phyloP scores from a whole-genome alignment of 495 filamentous ascomycete species.

The Penicillium parvum region DNA sequence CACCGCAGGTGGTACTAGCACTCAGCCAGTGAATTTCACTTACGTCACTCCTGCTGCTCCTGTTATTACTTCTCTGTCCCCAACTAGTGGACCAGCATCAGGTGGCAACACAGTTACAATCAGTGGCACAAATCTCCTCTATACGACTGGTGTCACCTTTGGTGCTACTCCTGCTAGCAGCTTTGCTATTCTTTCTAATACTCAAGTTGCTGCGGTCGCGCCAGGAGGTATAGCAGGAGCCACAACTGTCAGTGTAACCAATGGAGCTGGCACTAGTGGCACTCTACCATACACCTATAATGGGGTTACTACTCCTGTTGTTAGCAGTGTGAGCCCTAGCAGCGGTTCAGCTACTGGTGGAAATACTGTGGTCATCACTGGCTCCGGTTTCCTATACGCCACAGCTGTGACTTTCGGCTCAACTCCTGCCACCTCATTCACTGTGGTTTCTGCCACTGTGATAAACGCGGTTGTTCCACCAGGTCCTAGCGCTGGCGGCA shows the following conservation, averaged over 20 bases:
- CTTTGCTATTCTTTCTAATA: constrained; percentile 1
- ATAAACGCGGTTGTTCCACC: constrained; percentile 1
- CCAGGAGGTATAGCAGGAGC: not conserved
- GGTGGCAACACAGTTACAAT: not conserved
- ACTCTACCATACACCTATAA: constrained; percentile 1
- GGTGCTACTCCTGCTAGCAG: not conserved
- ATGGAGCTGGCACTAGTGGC: not conserved
- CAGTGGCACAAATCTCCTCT: not conserved
- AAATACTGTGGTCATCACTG: not conserved
- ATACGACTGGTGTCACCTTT: not conserved
- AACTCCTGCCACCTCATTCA: constrained; percentile 1
- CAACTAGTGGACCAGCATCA: not conserved
- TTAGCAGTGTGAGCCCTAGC: not conserved
- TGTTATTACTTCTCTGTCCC: not conserved
- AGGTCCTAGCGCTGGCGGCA: not conserved
- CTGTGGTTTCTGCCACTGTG: not conserved
- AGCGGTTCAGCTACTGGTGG: constrained; percentile 1
- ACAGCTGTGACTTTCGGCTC: not conserved
- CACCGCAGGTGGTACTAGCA: not conserved
- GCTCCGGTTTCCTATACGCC: not conserved
- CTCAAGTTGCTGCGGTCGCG: constrained; percentile 1
- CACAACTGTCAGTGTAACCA: not conserved
- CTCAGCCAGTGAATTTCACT: constrained; percentile 1
- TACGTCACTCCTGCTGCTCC: not conserved
- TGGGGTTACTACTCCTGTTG: not conserved